Base-by-base conservation (phyloP, 2,329 filamentous ascomycete species). In the Fusarium incarnatum region DNA sequence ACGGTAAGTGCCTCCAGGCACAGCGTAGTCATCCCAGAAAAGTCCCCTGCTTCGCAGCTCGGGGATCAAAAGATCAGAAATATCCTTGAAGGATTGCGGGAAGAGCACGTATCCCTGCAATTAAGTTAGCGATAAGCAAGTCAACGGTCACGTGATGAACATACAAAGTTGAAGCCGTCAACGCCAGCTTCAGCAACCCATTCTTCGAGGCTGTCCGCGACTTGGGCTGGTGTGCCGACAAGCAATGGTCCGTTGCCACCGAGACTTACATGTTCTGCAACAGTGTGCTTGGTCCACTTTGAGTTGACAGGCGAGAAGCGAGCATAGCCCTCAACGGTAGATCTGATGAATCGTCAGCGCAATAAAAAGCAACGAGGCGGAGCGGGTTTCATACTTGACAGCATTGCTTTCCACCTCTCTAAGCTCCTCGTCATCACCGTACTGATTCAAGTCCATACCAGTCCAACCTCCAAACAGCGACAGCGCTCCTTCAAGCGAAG, bases 381-480 rank as follows among this genome's bases (percentile, higher is more conserved):
- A 85, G 59, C 80, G 79, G 59, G 16, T 15, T 50, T 11, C 16
- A 8, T 50, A 50, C 47, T 50, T 50, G 4, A 90, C 88, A 2
- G 88, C 89, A 75, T 91, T 89, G 70, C 85, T 87, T 76, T 89
- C 85, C 9, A 91, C 87, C 50, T 88, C 81, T 46, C 88, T 79
- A 60, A 92, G 76, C 75, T 92, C 89, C 75, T 92, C 84, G 15
- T 91, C 89, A 50, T 92, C 90, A 0, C 82, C 86, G 72, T 91
- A 92, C 59, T 86, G 81, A 34, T 84, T 81, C 10, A 86, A 72
- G 60, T 86, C 83, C 25, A 86, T 85, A 1, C 85, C 91, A 0
- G 91, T 93, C 91, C 91, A 94, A 0, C 91, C 91, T 22, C 91
- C 90, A 73, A 93, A 94, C 16, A 94, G 78, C 3, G 91, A 89